Evolutionary conservation across 2,329 filamentous ascomycete genomes (phyloP).

Genomic region (Penicillium oxalicum): DNA sequence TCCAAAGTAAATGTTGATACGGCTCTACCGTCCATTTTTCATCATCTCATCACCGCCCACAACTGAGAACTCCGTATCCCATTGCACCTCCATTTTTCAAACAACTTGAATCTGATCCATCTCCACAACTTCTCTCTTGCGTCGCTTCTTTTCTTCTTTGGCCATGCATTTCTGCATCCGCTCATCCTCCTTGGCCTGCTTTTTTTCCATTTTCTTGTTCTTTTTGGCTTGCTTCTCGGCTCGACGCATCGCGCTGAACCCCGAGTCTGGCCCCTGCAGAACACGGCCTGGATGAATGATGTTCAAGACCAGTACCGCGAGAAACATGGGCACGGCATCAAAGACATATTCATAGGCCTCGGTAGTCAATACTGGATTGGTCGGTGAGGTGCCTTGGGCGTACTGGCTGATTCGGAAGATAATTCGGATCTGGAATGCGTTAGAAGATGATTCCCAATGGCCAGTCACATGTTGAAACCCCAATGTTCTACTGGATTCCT

Average conservation of each 20-base stretch:
- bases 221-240: constrained; percentile 28
- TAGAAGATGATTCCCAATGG: no score
- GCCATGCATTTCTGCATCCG: not conserved
- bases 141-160: not conserved
- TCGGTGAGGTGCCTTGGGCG: constrained; percentile 48
- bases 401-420: constrained; percentile 58
- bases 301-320: constrained; percentile 42
- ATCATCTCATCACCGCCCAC: no score
- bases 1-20: no score
- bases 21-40: no score
- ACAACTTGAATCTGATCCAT: no score
- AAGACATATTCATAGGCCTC: constrained; percentile 50
- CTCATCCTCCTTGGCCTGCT: not conserved
- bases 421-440: constrained; percentile 45
- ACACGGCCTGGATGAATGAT: constrained; percentile 46
- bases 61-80: no score
- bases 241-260: constrained; percentile 29
- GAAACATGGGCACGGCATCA: constrained; percentile 53
- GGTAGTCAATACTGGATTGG: constrained; percentile 52
- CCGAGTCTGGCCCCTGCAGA: constrained; percentile 41
- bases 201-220: constrained; percentile 39
- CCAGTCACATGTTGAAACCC: no score
- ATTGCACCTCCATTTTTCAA: no score
- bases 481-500: no score
- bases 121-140: not conserved